Evolutionary conservation across 179 eudicot species (phyloP), one percentile per base, ranked within the genome.

Genomic region (Actinidia chinensis): DNA sequence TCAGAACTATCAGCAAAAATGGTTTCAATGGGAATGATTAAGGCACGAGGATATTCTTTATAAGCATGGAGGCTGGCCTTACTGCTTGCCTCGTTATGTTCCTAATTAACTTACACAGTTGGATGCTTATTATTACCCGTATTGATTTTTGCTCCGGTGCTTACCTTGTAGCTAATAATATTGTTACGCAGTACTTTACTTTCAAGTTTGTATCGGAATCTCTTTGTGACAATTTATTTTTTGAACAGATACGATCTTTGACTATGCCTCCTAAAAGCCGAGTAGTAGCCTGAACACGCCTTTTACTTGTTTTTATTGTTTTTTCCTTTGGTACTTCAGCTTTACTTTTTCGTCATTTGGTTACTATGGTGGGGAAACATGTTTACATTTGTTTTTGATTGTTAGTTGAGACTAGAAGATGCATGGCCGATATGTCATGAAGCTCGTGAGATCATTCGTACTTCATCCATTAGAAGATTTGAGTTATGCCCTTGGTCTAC

Each of bases 361-460:
- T 71, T 52, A 43, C 70, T 68, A 13, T 43, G 61, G 15, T 15
- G 56, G 9, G 48, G 43, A 71, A 56, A 50, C 23, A 20, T 46
- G 33, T 52, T 28, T 77, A 33, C 73, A 74, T 23, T 72, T 67
- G 73, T 56, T 81, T 76, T 4, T 73, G 25, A 73, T 55, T 67
- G 67, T 48, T 83, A 95, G 99, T 68, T 58, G 69, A 79, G 92
- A 93, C 64, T 97, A 93, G 83, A 91, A 93, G 87, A 81, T 91
- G 95, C 92, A 87, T 48, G 98, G 99, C 65, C 85, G 91, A 36
- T 84, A 90, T 86, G 87, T 89, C 25, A 89, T 88, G 93, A 93
- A 91, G 86, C 95, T 95, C 78, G 99, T 91, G 81, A 93, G 99
- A 83, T 93, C 98, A 75, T 95, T 95, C 78, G 97, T 80, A 81